These are phyloP conservation scores for Vinca major DNA, from an alignment of 305 asterid genomes.

Conservation along the genomic window DNA sequence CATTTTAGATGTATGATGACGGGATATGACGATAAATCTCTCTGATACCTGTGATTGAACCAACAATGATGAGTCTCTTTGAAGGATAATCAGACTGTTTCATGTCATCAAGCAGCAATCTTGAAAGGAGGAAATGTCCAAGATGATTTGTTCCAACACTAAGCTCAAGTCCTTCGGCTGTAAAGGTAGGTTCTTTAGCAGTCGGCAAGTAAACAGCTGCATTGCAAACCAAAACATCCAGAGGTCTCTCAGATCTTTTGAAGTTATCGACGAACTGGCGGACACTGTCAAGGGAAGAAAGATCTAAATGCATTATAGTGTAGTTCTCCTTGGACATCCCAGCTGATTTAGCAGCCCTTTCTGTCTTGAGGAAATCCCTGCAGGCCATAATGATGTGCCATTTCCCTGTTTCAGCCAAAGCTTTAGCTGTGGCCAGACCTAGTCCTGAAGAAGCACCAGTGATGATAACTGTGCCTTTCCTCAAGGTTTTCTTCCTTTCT, in stretches of 20 bases:
- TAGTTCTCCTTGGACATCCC: slow-evolving; percentile 76
- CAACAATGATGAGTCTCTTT: slow-evolving; percentile 80
- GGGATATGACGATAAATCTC: not conserved
- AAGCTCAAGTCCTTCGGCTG: slow-evolving; percentile 85
- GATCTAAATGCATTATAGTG: slow-evolving; percentile 83
- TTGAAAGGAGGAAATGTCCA: slow-evolving; percentile 73
- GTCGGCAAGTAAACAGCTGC: slow-evolving; percentile 90
- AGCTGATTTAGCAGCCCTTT: slow-evolving; percentile 64
- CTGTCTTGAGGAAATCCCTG: slow-evolving; percentile 87
- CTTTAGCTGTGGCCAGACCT: slow-evolving; percentile 87
- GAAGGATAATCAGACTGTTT: slow-evolving; percentile 58
- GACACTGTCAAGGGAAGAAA: slow-evolving; percentile 85
- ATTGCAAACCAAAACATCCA: slow-evolving; percentile 80
- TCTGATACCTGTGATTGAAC: slow-evolving; percentile 79
- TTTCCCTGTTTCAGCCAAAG: slow-evolving; percentile 81
- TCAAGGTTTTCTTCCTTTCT: slow-evolving; percentile 60
- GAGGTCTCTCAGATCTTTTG: slow-evolving; percentile 58
- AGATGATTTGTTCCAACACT: slow-evolving; percentile 90
- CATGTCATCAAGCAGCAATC: slow-evolving; percentile 72
- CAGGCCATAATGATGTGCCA: slow-evolving; percentile 96
- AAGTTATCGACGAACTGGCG: slow-evolving; percentile 78
- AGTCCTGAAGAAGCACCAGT: slow-evolving; percentile 91
- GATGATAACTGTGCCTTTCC: slow-evolving; percentile 59
- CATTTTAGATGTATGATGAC: not conserved
- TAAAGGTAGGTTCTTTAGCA: slow-evolving; percentile 75